phyloP scores from a whole-genome alignment of 352 stramenopile species.

The Pythium brachiatum region DNA sequence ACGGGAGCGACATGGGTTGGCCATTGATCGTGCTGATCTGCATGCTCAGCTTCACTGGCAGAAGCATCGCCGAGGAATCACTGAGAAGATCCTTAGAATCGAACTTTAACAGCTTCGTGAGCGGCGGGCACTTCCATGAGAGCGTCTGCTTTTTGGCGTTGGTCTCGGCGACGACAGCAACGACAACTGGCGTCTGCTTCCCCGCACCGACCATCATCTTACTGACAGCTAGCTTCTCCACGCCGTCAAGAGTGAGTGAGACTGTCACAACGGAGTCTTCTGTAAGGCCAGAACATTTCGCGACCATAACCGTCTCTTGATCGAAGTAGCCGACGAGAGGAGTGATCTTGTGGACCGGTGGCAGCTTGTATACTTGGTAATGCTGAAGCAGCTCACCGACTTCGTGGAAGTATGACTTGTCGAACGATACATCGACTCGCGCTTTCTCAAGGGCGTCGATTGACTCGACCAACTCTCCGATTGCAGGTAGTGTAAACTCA shows the following conservation, averaged over 20 bases:
- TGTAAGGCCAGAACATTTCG: conserved; percentile 38
- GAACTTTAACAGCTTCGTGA: conserved; percentile 21
- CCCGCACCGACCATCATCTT: neutral
- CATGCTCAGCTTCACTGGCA: conserved; percentile 40
- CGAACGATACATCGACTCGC: conserved; percentile 56
- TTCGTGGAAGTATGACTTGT: conserved; percentile 42
- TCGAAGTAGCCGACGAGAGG: conserved; percentile 49
- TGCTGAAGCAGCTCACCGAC: conserved; percentile 46
- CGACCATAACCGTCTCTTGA: conserved; percentile 46
- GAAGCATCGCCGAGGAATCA: conserved; percentile 34
- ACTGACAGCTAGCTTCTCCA: neutral
- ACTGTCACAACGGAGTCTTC: conserved; percentile 44
- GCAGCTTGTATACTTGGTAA: conserved; percentile 62
- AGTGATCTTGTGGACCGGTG: conserved; percentile 39
- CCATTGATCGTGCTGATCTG: conserved; percentile 58
- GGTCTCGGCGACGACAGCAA: conserved; percentile 32
- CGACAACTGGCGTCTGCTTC: conserved; percentile 6
- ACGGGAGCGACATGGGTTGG: conserved; percentile 45
- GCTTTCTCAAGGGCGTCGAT: conserved; percentile 32
- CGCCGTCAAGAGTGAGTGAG: conserved; percentile 6
- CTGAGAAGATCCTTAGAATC: neutral
- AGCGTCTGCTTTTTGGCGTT: conserved; percentile 47
- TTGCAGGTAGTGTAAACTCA: conserved; percentile 42
- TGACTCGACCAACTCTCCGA: conserved; percentile 32
- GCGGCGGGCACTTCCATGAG: conserved; percentile 47